A percentile compares a stretch with the other conserved stretches of the same genome.
Conservation (phyloP, 371 early-diverging fungal species). For the Rhizopus sp. region DNA sequence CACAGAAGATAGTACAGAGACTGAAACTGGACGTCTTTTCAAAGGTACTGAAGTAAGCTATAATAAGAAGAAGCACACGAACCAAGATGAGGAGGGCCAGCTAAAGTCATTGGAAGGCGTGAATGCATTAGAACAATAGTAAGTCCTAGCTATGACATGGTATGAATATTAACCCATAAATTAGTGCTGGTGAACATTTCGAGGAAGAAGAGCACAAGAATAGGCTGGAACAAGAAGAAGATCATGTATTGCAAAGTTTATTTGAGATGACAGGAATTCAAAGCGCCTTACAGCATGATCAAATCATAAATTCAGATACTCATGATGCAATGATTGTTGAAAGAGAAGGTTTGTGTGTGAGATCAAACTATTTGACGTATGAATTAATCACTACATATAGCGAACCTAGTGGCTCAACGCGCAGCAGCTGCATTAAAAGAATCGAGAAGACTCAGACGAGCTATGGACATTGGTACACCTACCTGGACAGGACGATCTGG, state of each 20-base stretch:
- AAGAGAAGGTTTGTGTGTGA: conserved; percentile 64
- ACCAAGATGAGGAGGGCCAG: conserved; percentile 38
- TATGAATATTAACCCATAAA: not conserved
- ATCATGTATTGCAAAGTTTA: conserved; percentile 68
- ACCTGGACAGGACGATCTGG: conserved; percentile 75
- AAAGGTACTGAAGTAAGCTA: conserved; percentile 59
- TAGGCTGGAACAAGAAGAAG: conserved; percentile 28
- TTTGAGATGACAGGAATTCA: conserved; percentile 85
- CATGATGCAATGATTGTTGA: conserved; percentile 72
- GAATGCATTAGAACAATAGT: conserved; percentile 59
- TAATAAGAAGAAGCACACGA: conserved; percentile 29
- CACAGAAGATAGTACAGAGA: conserved; percentile 56
- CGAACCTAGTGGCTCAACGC: conserved; percentile 53
- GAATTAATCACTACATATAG: conserved; percentile 19
- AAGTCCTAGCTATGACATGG: conserved; percentile 23
- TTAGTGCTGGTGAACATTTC: conserved; percentile 26
- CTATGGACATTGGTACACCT: conserved; percentile 53
- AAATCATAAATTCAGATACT: conserved; percentile 70
- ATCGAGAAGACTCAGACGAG: conserved; percentile 39
- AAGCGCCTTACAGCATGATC: conserved; percentile 87
- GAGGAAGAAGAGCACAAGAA: conserved; percentile 20
- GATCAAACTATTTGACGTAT: conserved; percentile 1
- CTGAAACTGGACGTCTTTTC: conserved; percentile 75
- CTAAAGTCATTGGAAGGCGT: conserved; percentile 51
- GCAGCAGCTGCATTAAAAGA: conserved; percentile 60